Evolutionary conservation across 129 eudicot species (phyloP).

Genomic region (Tagetes erecta): DNA sequence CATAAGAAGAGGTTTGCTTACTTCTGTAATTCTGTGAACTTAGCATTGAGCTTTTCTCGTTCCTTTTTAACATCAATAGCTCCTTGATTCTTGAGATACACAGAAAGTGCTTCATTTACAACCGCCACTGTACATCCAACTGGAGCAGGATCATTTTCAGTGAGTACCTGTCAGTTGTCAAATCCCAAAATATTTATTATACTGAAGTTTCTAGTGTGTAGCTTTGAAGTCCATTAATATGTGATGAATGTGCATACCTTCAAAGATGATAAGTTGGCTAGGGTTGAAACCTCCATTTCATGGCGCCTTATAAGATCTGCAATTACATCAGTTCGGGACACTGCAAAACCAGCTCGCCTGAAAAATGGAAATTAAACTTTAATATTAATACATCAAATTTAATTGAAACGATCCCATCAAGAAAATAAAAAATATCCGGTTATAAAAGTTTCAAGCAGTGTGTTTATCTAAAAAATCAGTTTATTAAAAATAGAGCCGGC

Average conservation of each 20-base stretch:
- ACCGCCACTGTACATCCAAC: conserved; percentile 65
- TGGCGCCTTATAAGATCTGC: conserved; percentile 48
- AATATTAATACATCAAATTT: background rate
- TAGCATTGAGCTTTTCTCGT: conserved; percentile 67
- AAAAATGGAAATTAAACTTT: background rate
- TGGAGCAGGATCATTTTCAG: conserved; percentile 62
- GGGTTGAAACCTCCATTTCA: conserved; percentile 67
- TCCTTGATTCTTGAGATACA: conserved; percentile 64
- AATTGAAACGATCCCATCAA: background rate
- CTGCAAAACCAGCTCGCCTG: conserved; percentile 80
- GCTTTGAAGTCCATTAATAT: background rate
- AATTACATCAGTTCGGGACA: conserved; percentile 50
- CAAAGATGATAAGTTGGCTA: conserved; percentile 67
- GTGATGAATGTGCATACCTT: conserved; percentile 38
- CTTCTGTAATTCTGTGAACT: conserved; percentile 66
- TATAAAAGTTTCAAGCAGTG: background rate
- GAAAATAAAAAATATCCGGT: background rate
- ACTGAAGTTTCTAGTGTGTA: background rate
- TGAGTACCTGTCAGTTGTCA: conserved; percentile 56
- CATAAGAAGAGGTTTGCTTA: conserved; percentile 33
- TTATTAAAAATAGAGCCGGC: background rate
- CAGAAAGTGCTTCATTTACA: conserved; percentile 78
- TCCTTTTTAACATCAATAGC: conserved; percentile 68
- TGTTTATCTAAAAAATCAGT: background rate
- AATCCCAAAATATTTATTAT: background rate